Evolutionary conservation across 2,329 filamentous ascomycete species (phyloP).

Genomic region (Endoconidiophora polonica): DNA sequence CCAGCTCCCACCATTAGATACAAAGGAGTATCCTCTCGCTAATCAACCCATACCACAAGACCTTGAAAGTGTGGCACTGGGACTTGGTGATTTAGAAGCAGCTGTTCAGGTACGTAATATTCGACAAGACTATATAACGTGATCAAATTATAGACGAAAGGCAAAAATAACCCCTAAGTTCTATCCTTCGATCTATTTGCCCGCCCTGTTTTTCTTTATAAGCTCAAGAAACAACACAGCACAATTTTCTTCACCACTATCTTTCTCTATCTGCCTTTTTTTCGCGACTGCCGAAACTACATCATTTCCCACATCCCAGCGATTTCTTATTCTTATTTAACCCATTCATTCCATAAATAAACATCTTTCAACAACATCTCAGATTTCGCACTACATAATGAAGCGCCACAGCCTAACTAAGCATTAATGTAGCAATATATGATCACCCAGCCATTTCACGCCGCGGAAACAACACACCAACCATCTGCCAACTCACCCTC

Average conservation of each 20-base stretch:
- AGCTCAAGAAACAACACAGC: no score
- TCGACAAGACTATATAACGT: no score
- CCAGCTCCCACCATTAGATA: conserved; percentile 56
- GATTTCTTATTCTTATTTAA: not conserved
- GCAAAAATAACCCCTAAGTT: not conserved
- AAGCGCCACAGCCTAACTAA: no score
- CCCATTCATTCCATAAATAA: no score
- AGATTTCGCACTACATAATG: no score
- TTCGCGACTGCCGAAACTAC: not conserved
- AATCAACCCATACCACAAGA: conserved; percentile 65
- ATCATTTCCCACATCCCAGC: not conserved
- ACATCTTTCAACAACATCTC: no score
- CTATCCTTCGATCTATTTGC: not conserved
- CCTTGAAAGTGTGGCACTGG: conserved; percentile 61
- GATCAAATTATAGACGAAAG: no score
- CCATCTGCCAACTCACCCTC: not conserved
- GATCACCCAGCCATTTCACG: not conserved
- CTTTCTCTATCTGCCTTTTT: not conserved
- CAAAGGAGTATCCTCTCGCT: conserved; percentile 81
- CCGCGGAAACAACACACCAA: not conserved
- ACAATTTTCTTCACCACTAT: no score
- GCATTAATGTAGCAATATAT: not conserved
- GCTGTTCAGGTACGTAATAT: conserved; percentile 13
- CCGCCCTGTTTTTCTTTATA: not conserved
- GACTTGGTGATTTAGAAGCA: conserved; percentile 44